Base-by-base conservation (phyloP, 116 monocot species). In the Dioscorea cayenensis region DNA sequence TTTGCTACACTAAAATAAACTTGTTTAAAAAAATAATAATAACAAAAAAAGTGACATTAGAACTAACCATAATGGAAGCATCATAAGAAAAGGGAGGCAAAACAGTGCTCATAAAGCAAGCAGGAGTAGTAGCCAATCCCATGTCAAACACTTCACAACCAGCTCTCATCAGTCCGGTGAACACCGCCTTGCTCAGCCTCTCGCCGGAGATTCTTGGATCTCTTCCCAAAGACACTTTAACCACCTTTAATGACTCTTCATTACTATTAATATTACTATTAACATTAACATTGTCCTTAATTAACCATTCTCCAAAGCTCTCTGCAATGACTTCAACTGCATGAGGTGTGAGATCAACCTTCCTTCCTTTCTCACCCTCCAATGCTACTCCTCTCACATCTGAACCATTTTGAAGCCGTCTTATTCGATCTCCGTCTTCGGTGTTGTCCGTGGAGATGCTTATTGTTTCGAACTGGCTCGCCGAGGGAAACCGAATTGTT, bases 71-170 rank as follows among this genome's bases (percentile, higher is more conserved):
- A 14, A 86, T 79, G 9, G 86, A 86, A 0, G 80, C 83, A 69
- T 83, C 86, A 36, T 75, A 83, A 28, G 65, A 63, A 65, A 86
- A 86, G 3, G 70, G 52, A 22, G 69, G 38, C 29, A 80, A 20
- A 3, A 80, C 69, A 6, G 86, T 86, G 79, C 86, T 86, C 86
- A 86, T 80, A 58, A 83, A 86, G 72, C 86, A 86, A 4, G 86
- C 86, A 7, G 86, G 86, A 19, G 86, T 86, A 6, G 86, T 86
- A 5, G 83, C 86, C 19, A 86, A 71, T 13, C 86, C 86, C 83
- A 86, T 80, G 29, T 86, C 80, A 35, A 86, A 80, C 68, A 77
- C 80, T 38, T 38, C 23, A 58, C 86, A 86, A 3, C 80, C 75
- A 3, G 83, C 86, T 52, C 72, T 68, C 23, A 71, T 64, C 52